Conservation (phyloP, 106 monocot genomes). For the Xerophyta viscosa region DNA sequence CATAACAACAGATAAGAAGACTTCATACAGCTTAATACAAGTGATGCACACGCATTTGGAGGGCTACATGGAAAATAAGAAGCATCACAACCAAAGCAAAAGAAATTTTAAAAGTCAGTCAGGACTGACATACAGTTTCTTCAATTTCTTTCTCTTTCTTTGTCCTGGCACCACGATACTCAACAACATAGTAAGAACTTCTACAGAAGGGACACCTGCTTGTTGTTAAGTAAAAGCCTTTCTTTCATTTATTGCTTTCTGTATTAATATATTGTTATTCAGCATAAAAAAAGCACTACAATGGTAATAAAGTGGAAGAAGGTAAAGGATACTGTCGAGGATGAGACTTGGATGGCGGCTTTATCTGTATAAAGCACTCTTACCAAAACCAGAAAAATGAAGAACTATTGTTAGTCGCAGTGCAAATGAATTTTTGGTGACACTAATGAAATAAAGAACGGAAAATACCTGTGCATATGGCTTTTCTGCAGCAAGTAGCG, state of each 20-base stretch:
- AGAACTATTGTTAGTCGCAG: too few species aligned
- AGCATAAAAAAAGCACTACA: too few species aligned
- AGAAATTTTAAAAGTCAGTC: not conserved
- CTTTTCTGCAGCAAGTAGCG: slow-evolving; percentile 75
- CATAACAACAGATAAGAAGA: not conserved
- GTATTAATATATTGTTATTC: too few species aligned
- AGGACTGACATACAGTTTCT: slow-evolving; percentile 15
- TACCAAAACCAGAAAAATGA: slow-evolving; percentile 5
- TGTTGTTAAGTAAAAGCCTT: slow-evolving; percentile 20
- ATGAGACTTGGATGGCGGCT: slow-evolving; percentile 52
- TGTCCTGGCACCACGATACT: slow-evolving; percentile 62
- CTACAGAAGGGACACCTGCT: slow-evolving; percentile 80
- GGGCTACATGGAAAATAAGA: too few species aligned
- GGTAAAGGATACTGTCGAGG: slow-evolving; percentile 81
- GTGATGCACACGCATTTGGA: too few species aligned
- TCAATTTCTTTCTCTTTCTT: slow-evolving; percentile 41
- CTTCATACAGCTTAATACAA: not conserved
- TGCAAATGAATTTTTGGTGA: too few species aligned
- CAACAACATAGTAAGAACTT: slow-evolving; percentile 72
- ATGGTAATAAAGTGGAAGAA: too few species aligned
- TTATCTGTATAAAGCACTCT: slow-evolving; percentile 91
- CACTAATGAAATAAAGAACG: too few species aligned
- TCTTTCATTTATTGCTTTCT: not conserved
- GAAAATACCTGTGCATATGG: slow-evolving; percentile 68
- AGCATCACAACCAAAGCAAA: not conserved